These are phyloP conservation scores for Alternaria incomplexa DNA, from an alignment of 2,329 filamentous ascomycete genomes.

Conservation along the genomic window DNA sequence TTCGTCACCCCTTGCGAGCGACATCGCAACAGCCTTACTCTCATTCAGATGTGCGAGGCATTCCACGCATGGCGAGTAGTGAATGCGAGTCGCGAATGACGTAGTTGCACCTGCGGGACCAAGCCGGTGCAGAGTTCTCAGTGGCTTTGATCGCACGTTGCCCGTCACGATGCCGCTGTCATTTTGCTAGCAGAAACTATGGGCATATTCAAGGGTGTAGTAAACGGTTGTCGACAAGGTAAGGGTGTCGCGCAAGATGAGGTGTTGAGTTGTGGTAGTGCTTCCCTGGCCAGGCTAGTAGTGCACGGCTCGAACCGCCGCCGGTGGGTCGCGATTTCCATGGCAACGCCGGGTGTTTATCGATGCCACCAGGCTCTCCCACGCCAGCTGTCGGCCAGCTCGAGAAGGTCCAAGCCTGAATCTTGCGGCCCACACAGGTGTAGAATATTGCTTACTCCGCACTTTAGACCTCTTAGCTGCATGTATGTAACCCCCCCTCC, in stretches of 20 bases:
- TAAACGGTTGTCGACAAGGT: slow-evolving; percentile 6
- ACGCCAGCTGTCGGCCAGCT: slow-evolving; percentile 10
- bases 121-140: background rate
- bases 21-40: background rate
- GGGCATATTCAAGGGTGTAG: background rate
- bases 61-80: background rate
- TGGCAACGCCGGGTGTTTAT: slow-evolving; percentile 27
- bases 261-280: slow-evolving; percentile 4
- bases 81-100: slow-evolving; percentile 1
- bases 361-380: slow-evolving; percentile 17
- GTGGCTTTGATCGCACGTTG: slow-evolving; percentile 3
- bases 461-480: slow-evolving; percentile 35
- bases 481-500: slow-evolving; percentile 23
- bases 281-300: slow-evolving; percentile 10
- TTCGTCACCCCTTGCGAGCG: background rate
- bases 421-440: slow-evolving; percentile 32
- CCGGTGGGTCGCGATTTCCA: slow-evolving; percentile 16
- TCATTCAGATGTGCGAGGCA: background rate
- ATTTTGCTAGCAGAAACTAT: background rate
- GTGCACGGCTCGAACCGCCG: slow-evolving; percentile 18
- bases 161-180: slow-evolving; percentile 2
- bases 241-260: slow-evolving; percentile 11
- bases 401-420: slow-evolving; percentile 16
- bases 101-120: background rate
- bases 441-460: slow-evolving; percentile 35